Conservation (phyloP, 768 basidiomycete species). For the Multifurca ochricompacta region DNA sequence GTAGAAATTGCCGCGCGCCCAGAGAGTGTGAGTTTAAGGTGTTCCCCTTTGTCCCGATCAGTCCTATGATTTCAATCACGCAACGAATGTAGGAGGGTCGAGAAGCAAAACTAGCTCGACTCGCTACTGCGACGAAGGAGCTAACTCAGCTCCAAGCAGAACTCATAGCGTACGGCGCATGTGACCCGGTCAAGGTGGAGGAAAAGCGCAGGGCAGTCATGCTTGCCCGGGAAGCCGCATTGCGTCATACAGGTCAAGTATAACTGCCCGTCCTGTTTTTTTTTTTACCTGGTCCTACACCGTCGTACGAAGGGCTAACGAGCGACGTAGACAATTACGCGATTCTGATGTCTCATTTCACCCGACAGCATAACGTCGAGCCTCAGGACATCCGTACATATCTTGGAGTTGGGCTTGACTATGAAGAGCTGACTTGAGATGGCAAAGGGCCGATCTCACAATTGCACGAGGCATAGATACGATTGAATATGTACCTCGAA, state of each 20-base stretch:
- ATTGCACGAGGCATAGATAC: neutral
- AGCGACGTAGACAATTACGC: slow-evolving; percentile 56
- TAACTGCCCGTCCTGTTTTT: neutral
- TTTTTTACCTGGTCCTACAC: neutral
- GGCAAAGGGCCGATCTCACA: neutral
- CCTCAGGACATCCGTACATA: slow-evolving; percentile 57
- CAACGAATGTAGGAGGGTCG: slow-evolving; percentile 44
- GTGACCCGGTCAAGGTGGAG: slow-evolving; percentile 77
- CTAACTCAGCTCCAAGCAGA: slow-evolving; percentile 53
- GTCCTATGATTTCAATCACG: neutral
- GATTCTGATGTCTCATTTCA: slow-evolving; percentile 57
- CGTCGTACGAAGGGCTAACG: neutral
- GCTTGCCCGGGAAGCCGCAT: slow-evolving; percentile 74
- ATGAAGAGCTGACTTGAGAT: slow-evolving; percentile 58
- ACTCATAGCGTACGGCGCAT: slow-evolving; percentile 69
- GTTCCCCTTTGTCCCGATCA: too few species aligned
- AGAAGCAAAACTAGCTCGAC: slow-evolving; percentile 40
- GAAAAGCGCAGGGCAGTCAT: slow-evolving; percentile 63
- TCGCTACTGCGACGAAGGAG: slow-evolving; percentile 42
- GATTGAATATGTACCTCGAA: too few species aligned
- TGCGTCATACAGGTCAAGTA: slow-evolving; percentile 80
- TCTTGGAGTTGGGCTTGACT: slow-evolving; percentile 62
- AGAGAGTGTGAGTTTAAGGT: slow-evolving; percentile 41
- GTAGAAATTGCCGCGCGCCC: slow-evolving; percentile 46
- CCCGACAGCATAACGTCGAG: slow-evolving; percentile 50